phyloP scores from a whole-genome alignment of 345 rosid genomes.

The Aquilaria malaccensis region DNA sequence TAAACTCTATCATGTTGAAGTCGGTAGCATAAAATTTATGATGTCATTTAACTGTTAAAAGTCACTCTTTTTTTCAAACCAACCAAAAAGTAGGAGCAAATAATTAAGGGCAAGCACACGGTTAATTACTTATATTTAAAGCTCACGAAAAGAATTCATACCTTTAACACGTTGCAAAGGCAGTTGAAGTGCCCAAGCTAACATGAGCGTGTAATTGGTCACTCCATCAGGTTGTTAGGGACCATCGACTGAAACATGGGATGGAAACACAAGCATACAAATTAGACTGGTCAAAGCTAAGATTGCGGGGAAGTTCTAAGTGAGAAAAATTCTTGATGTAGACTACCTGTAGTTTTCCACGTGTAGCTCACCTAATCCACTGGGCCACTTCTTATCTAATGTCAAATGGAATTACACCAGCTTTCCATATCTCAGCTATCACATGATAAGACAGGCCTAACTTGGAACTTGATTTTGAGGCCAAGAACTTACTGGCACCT shows the following conservation, averaged over 20 bases:
- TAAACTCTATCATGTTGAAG: no score
- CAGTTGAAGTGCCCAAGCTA: slow-evolving; percentile 14
- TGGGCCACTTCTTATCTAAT: slow-evolving; percentile 27
- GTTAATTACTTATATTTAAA: slow-evolving; percentile 7
- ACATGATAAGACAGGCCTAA: slow-evolving; percentile 43
- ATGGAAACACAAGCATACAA: slow-evolving; percentile 8
- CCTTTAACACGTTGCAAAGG: slow-evolving; percentile 15
- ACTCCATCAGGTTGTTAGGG: slow-evolving; percentile 28
- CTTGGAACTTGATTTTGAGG: slow-evolving; percentile 17
- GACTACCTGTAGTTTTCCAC: slow-evolving; percentile 60
- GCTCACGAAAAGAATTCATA: slow-evolving; percentile 6
- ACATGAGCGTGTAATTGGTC: slow-evolving; percentile 19
- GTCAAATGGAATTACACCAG: slow-evolving; percentile 40
- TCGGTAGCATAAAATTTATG: no score
- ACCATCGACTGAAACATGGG: slow-evolving; percentile 20
- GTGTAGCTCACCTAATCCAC: slow-evolving; percentile 67
- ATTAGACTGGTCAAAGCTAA: slow-evolving; percentile 33
- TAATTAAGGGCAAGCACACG: slow-evolving; percentile 12
- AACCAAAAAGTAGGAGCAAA: slow-evolving; percentile 14
- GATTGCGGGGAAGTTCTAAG: slow-evolving; percentile 18
- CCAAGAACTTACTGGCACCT: slow-evolving; percentile 5
- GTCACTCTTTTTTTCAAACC: neutral
- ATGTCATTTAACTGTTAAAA: neutral
- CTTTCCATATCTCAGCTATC: slow-evolving; percentile 21
- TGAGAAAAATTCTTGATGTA: slow-evolving; percentile 30